Evolutionary conservation across 768 basidiomycete genomes (phyloP).

Genomic region (Mycena galericulata): DNA sequence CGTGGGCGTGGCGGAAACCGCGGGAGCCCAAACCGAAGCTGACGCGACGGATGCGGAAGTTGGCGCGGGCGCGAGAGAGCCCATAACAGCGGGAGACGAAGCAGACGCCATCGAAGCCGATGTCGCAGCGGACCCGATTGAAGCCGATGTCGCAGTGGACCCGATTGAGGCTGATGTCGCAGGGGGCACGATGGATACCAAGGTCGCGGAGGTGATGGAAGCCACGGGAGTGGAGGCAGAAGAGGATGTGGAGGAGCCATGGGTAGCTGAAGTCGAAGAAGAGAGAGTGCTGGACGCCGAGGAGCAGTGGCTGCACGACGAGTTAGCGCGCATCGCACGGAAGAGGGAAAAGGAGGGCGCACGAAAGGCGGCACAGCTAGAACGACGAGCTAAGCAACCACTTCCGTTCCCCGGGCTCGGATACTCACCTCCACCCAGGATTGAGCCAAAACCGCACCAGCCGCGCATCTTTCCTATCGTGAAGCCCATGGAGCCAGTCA

Average conservation of each 20-base stretch:
- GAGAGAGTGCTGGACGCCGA: too few species aligned
- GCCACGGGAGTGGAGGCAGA: not conserved
- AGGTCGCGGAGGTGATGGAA: not conserved
- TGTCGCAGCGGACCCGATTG: too few species aligned
- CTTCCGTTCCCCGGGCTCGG: slow-evolving; percentile 24
- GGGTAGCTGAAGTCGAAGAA: not conserved
- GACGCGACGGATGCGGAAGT: too few species aligned
- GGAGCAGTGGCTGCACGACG: too few species aligned
- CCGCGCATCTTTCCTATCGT: not conserved
- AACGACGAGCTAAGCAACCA: slow-evolving; percentile 19
- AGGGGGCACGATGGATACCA: not conserved
- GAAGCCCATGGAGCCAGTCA: too few species aligned
- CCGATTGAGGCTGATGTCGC: too few species aligned
- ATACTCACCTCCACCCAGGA: slow-evolving; percentile 2
- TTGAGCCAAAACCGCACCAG: not conserved
- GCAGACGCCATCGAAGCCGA: too few species aligned
- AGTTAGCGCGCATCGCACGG: not conserved
- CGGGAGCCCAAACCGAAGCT: too few species aligned
- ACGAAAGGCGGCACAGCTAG: slow-evolving; percentile 18
- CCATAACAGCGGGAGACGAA: too few species aligned
- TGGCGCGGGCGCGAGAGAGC: too few species aligned
- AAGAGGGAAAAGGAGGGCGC: not conserved
- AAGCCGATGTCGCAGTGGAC: too few species aligned
- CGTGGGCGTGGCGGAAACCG: too few species aligned
- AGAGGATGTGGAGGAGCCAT: not conserved